phyloP scores from a whole-genome alignment of 2,329 filamentous ascomycete genomes.

The Fusarium sp. region DNA sequence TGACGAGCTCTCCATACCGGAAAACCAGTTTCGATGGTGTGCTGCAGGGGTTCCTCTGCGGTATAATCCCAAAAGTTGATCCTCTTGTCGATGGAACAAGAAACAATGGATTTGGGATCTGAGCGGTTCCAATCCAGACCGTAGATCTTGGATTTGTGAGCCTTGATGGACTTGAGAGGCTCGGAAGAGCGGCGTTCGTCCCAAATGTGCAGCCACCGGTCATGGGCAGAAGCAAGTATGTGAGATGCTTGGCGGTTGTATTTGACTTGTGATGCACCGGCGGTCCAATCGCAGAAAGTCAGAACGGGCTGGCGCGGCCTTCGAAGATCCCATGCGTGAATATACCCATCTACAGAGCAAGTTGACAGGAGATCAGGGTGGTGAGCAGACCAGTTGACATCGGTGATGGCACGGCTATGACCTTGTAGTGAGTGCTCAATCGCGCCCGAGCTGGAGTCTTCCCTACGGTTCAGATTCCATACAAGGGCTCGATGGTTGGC shows the following conservation, averaged over 20 bases:
- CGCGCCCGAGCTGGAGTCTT: slow-evolving; percentile 74
- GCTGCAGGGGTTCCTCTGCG: slow-evolving; percentile 73
- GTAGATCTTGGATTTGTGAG: slow-evolving; percentile 93
- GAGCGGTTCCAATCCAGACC: slow-evolving; percentile 94
- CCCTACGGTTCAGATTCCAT: slow-evolving; percentile 87
- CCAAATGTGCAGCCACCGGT: slow-evolving; percentile 89
- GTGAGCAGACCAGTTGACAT: slow-evolving; percentile 95
- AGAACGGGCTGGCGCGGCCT: slow-evolving; percentile 77
- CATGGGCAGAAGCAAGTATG: slow-evolving; percentile 90
- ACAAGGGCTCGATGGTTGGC: slow-evolving; percentile 94
- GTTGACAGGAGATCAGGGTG: slow-evolving; percentile 90
- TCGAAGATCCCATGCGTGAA: slow-evolving; percentile 91
- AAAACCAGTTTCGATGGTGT: slow-evolving; percentile 83
- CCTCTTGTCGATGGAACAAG: slow-evolving; percentile 89
- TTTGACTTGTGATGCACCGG: slow-evolving; percentile 93
- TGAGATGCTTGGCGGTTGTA: slow-evolving; percentile 91
- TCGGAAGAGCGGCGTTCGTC: slow-evolving; percentile 83
- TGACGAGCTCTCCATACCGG: slow-evolving; percentile 93
- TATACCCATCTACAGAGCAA: slow-evolving; percentile 91
- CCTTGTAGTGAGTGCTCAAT: slow-evolving; percentile 91
- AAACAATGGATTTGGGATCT: slow-evolving; percentile 76
- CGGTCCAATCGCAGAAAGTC: slow-evolving; percentile 92
- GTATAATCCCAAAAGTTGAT: slow-evolving; percentile 93
- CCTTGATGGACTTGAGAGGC: slow-evolving; percentile 85
- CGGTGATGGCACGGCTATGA: slow-evolving; percentile 87